Conservation (phyloP, 164 flowering plant genomes). For the Tetracentron sinense region DNA sequence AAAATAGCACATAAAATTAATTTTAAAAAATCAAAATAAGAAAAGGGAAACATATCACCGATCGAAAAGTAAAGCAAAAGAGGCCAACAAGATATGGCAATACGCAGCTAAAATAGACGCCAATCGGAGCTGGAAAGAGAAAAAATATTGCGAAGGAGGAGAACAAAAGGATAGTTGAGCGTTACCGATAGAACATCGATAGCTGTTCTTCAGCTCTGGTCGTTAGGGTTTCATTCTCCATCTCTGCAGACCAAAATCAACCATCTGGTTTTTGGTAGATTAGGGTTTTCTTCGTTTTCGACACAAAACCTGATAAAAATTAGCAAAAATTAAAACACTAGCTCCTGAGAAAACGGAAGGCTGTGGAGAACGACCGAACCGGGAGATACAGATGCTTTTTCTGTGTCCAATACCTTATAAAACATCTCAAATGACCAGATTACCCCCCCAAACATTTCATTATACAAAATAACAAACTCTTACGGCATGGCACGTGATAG, state of each 20-base stretch:
- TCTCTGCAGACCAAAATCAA: constrained; percentile 8
- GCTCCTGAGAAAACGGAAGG: too few relatives aligned
- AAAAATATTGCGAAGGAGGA: neutral
- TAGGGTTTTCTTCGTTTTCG: constrained; percentile 12
- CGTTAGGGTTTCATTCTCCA: constrained; percentile 7
- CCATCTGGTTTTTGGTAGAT: constrained; percentile 13
- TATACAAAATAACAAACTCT: too few relatives aligned
- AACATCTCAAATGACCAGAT: too few relatives aligned
- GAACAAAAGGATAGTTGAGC: neutral
- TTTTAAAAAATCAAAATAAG: neutral
- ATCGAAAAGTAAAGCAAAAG: neutral
- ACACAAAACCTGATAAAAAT: neutral
- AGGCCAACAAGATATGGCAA: neutral
- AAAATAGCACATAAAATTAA: neutral
- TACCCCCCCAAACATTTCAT: too few relatives aligned
- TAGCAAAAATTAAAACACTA: too few relatives aligned
- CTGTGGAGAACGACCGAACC: too few relatives aligned
- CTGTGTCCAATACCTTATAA: too few relatives aligned
- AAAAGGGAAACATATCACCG: neutral
- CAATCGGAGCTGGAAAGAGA: neutral
- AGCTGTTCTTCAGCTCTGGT: constrained; percentile 10
- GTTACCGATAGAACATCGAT: constrained; percentile 17
- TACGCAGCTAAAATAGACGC: neutral
- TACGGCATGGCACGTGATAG: too few relatives aligned
- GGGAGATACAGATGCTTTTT: too few relatives aligned